Evolutionary conservation across 768 basidiomycete species (phyloP).

Genomic region (Wakefieldia striispora): DNA sequence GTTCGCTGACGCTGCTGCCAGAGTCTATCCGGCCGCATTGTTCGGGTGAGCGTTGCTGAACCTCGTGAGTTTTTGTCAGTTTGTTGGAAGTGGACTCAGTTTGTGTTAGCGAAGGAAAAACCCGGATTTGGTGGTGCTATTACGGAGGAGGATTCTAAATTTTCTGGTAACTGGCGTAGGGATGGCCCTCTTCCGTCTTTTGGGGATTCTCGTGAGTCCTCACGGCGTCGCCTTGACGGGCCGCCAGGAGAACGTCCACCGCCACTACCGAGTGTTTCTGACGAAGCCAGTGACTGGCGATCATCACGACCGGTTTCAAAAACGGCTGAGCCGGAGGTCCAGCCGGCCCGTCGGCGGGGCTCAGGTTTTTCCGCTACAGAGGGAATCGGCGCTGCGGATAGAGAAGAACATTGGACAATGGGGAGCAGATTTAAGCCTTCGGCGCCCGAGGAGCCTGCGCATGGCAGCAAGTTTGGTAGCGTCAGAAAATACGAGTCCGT

Average conservation of each 20-base stretch:
- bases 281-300: slow-evolving; percentile 70
- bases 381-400: slow-evolving; percentile 57
- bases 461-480: slow-evolving; percentile 42
- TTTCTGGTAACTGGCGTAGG: slow-evolving; percentile 82
- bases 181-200: slow-evolving; percentile 80
- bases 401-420: slow-evolving; percentile 75
- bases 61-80: slow-evolving; percentile 65
- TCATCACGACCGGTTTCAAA: slow-evolving; percentile 46
- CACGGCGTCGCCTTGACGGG: slow-evolving; percentile 67
- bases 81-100: slow-evolving; percentile 9
- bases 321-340: slow-evolving; percentile 44
- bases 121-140: slow-evolving; percentile 48
- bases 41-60: slow-evolving; percentile 94
- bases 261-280: slow-evolving; percentile 52
- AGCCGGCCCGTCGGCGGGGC: slow-evolving; percentile 52
- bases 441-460: slow-evolving; percentile 38
- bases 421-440: slow-evolving; percentile 73
- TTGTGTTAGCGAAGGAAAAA: slow-evolving; percentile 69
- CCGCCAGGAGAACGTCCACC: slow-evolving; percentile 41
- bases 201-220: slow-evolving; percentile 57
- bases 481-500: slow-evolving; percentile 52
- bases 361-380: slow-evolving; percentile 54
- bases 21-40: slow-evolving; percentile 71
- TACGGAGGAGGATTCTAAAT: slow-evolving; percentile 74
- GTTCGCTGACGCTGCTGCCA: slow-evolving; percentile 27